Conservation (phyloP, 2,329 filamentous ascomycete genomes). For the Ascosphaera apis region DNA sequence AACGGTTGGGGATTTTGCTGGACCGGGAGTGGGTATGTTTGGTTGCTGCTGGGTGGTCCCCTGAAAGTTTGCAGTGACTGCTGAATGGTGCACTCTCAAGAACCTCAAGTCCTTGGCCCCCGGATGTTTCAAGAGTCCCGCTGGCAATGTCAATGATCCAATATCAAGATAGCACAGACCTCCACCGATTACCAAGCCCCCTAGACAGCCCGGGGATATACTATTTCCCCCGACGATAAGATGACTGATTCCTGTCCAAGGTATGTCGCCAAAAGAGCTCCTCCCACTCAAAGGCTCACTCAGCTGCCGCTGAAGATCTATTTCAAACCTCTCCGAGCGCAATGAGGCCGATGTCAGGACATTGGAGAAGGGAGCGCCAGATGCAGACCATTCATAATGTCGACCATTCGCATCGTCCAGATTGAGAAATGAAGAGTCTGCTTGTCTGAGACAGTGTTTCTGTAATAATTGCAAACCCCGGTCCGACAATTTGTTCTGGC, state of each 20-base stretch:
- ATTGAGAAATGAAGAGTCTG: conserved; percentile 4
- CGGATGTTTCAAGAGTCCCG: conserved; percentile 7
- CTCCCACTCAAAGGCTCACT: conserved; percentile 27
- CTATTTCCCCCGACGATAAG: conserved; percentile 33
- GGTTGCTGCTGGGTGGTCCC: too few species aligned
- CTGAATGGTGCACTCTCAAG: not conserved
- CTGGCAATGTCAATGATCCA: conserved; percentile 22
- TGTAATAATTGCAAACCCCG: conserved; percentile 29
- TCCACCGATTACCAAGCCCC: conserved; percentile 27
- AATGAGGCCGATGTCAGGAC: conserved; percentile 18
- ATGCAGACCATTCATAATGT: conserved; percentile 4
- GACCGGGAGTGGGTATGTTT: too few species aligned
- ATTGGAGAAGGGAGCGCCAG: conserved; percentile 12
- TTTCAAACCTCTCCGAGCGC: conserved; percentile 27
- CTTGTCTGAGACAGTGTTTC: conserved; percentile 20
- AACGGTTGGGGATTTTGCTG: too few species aligned
- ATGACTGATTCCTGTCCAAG: conserved; percentile 34
- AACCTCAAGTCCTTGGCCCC: conserved; percentile 1
- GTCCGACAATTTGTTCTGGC: conserved; percentile 35
- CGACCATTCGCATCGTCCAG: conserved; percentile 8
- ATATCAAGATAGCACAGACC: conserved; percentile 32
- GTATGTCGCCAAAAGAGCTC: conserved; percentile 31
- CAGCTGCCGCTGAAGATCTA: conserved; percentile 26
- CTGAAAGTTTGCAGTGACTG: too few species aligned
- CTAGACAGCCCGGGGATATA: conserved; percentile 32